Evolutionary conservation across 306 rosid species (phyloP), one percentile per base, ranked within the genome.

Genomic region (Notholithocarpus densiflorus): DNA sequence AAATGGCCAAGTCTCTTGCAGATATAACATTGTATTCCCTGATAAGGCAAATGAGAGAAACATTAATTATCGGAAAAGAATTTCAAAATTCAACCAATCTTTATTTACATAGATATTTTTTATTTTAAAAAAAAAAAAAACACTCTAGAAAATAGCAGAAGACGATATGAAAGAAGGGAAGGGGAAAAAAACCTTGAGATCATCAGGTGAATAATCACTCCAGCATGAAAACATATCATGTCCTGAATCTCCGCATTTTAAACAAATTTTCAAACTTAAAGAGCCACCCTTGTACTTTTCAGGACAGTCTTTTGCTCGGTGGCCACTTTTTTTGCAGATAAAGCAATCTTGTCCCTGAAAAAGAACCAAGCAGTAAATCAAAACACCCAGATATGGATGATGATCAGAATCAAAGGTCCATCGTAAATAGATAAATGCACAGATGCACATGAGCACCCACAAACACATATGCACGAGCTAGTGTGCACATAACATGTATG

Each of bases 211-310:
- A 88, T 91, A 93, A 81, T 68, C 83, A 83, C 76, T 90, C 61
- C 52, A 71, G 89, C 99, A 96, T 57, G 82, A 83, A 75, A 89
- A 90, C 97, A 93, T 96, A 54, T 93, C 98, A 90, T 96, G 99
- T 37, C 92, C 97, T 83, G 90, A 76, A 82, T 86, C 81, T 68
- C 99, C 96, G 68, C 99, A 96, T 83, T 88, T 96, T 45, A 93
- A 82, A 88, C 99, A 96, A 24, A 91, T 61, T 2, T 52, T 84
- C n/a, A 78, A 61, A 56, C 71, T 82, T 80, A 70, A 40, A 52
- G 87, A 80, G 56, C 72, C 82, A 56, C 71, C 68, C 20, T 18
- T 77, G 64, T 79, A 60, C 92, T 89, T 92, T 76, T 92, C 97
- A 20, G 97, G 96, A 87, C 99, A 96, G 78, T 88, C 92, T 83